Evolutionary conservation across 306 rosid species (phyloP), one percentile per base, ranked within the genome.

Genomic region (Quercus glauca): DNA sequence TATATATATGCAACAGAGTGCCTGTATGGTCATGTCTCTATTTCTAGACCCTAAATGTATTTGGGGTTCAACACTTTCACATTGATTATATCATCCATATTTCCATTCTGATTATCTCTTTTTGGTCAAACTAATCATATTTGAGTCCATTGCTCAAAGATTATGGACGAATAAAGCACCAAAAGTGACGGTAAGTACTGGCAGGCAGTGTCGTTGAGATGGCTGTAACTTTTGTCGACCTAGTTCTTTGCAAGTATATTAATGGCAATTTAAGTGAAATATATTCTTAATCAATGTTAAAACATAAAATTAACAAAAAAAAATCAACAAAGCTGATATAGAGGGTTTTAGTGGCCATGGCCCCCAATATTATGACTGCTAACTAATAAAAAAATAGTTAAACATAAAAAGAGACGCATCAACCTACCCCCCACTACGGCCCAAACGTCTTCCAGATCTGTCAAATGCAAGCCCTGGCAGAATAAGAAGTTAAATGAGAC

Each of bases 371-470:
- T 65, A 19, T 65, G 17, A 65, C 6, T 17, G 20, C 35, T 65
- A 11, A 6, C 25, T 33, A 65, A 33, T 18, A 19, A 17, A 1
- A 65, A 8, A 10, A 49, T 49, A 12, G 17, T 13, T 49, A 18
- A 4, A 10, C 51, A 31, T 43, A 1, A 31, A 13, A 0, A 65
- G 3, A 31, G 51, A 71, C 70, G 64, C 19, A 60, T 43, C 73
- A 79, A 7, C 82, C 76, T 90, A 95, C 99, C 99, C 99, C 88
- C 98, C 99, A 35, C 99, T 92, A 77, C 99, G 98, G 69, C 99
- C 99, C 85, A 95, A 81, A 58, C 98, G 98, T 86, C 87, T 91
- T 80, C 99, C 98, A 60, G 90, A 81, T 88, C 85, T 93, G 81
- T 95, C 98, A 85, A 95, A 93, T 64, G 97, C 99, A 76, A 95